Conservation (phyloP, 768 basidiomycete species). For the Phylloporus sp. region DNA sequence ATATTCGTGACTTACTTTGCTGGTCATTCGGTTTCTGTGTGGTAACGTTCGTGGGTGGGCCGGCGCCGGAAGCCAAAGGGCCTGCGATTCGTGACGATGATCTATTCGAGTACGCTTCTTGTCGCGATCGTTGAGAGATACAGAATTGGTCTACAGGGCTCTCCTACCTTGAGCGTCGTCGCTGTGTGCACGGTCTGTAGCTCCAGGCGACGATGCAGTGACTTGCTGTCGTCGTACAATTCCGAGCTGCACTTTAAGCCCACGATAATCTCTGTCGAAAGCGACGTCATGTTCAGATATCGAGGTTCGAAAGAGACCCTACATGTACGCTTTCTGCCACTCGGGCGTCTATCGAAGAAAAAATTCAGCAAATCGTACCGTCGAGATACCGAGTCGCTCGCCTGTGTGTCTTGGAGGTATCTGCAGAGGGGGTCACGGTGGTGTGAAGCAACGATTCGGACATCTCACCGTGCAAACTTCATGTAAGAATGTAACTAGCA, state of each 20-base stretch:
- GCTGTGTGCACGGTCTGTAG: neutral
- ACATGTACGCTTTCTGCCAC: slow-evolving; percentile 36
- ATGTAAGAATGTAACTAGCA: slow-evolving; percentile 32
- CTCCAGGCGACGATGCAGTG: neutral
- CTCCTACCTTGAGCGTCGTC: neutral
- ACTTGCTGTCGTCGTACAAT: slow-evolving; percentile 42
- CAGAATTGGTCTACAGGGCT: neutral
- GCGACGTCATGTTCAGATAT: neutral
- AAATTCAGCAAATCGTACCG: neutral
- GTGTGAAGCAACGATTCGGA: neutral
- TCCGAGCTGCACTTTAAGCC: slow-evolving; percentile 67
- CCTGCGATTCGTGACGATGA: neutral
- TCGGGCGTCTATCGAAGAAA: slow-evolving; percentile 52
- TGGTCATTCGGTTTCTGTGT: neutral
- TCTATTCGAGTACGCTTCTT: neutral
- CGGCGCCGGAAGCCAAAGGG: neutral
- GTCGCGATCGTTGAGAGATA: neutral
- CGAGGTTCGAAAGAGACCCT: neutral
- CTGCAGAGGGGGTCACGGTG: slow-evolving; percentile 27
- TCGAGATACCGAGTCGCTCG: slow-evolving; percentile 16
- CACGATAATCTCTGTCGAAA: slow-evolving; percentile 57
- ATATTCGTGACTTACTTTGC: slow-evolving; percentile 6
- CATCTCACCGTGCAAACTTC: slow-evolving; percentile 61
- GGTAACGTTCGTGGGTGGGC: neutral
- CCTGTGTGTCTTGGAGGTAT: slow-evolving; percentile 67